These are phyloP conservation scores for Penium margaritaceum DNA, from an alignment of 139 green algal genomes.

Conservation along the genomic window DNA sequence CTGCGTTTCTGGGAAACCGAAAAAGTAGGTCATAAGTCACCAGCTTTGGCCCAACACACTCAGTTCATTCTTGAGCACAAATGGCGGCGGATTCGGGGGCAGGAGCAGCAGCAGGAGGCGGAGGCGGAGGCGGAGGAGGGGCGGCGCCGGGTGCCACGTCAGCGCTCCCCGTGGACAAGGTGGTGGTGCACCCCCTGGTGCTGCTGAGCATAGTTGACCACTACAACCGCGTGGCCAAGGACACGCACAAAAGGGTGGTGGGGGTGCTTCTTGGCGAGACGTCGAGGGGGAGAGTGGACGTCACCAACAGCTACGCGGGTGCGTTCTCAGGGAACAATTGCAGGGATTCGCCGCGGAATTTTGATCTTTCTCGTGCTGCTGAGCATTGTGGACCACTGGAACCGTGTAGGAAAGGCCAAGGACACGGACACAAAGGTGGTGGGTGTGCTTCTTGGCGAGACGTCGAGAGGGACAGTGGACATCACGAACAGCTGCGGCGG, in stretches of 20 bases:
- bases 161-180: too few relatives aligned
- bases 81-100: too few relatives aligned
- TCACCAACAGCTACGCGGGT: constrained; percentile 97
- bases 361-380: constrained; percentile 96
- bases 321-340: too few relatives aligned
- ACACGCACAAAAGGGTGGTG: constrained; percentile 89
- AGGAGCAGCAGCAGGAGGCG: too few relatives aligned
- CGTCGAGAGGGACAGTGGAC: constrained; percentile 74
- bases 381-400: constrained; percentile 95
- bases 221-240: constrained; percentile 91
- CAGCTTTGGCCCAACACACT: too few relatives aligned
- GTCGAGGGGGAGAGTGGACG: constrained; percentile 76
- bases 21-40: too few relatives aligned
- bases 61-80: too few relatives aligned
- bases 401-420: constrained; percentile 87
- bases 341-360: too few relatives aligned
- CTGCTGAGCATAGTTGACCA: constrained; percentile 94
- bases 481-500: constrained; percentile 94
- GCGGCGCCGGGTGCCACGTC: too few relatives aligned
- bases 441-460: constrained; percentile 84
- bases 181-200: constrained; percentile 67
- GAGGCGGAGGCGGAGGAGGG: too few relatives aligned
- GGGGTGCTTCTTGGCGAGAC: constrained; percentile 85
- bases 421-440: constrained; percentile 92
- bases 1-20: too few relatives aligned